Evolutionary conservation across 2,329 filamentous ascomycete genomes (phyloP).

Genomic region (Hymenoscyphus infarciens): DNA sequence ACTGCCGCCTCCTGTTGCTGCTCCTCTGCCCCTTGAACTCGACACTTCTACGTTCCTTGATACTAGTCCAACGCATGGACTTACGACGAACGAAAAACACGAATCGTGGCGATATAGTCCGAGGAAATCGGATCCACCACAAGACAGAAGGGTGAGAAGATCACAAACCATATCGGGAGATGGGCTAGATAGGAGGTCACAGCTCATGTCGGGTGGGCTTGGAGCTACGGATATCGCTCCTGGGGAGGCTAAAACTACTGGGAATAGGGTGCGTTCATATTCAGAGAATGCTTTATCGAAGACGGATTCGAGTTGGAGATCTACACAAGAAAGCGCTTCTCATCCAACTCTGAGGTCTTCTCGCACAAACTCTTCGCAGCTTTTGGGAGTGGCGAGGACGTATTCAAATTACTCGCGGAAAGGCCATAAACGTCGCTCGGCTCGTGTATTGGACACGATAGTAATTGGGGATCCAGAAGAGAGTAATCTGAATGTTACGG

Average conservation of each 20-base stretch:
- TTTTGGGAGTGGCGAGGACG: conserved; percentile 15
- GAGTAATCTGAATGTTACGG: conserved; percentile 8
- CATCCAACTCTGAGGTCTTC: conserved; percentile 16
- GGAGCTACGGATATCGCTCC: background rate
- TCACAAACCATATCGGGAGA: conserved; percentile 15
- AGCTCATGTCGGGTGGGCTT: conserved; percentile 10
- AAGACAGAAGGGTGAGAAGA: conserved; percentile 11
- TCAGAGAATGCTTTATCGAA: conserved; percentile 28
- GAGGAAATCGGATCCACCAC: background rate
- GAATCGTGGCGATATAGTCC: conserved; percentile 1
- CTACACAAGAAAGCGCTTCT: conserved; percentile 25
- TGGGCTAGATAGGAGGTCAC: background rate
- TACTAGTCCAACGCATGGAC: conserved; percentile 9
- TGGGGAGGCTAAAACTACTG: conserved; percentile 3
- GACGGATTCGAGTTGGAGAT: conserved; percentile 26
- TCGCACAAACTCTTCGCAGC: conserved; percentile 22
- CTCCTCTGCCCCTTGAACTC: conserved; percentile 24
- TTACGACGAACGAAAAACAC: conserved; percentile 15
- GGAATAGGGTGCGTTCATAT: conserved; percentile 21
- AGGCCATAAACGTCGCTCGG: conserved; percentile 26
- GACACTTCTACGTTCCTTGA: conserved; percentile 26
- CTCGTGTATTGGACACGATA: conserved; percentile 16
- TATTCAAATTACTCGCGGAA: conserved; percentile 33
- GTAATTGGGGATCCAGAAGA: conserved; percentile 16
- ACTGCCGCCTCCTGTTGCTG: conserved; percentile 15